These are phyloP conservation scores for Debaryomyces sp. DNA, from an alignment of 1,139 yeast species.

Conservation along the genomic window DNA sequence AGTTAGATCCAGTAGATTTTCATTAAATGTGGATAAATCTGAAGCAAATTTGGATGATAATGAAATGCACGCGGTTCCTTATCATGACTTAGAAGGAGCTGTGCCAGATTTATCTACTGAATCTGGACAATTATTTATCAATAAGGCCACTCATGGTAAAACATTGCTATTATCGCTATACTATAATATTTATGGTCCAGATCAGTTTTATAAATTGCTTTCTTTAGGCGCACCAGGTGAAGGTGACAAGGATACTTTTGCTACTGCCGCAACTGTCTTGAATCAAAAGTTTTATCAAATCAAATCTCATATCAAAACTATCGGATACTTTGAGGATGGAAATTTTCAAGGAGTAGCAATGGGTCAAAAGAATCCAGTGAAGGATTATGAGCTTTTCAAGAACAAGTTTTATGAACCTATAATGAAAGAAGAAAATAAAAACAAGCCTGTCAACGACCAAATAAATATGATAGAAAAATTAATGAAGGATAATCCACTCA, in stretches of 20 bases:
- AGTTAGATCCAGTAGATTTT: slow-evolving; percentile 27
- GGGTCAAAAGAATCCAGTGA: slow-evolving; percentile 42
- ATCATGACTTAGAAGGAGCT: slow-evolving; percentile 58
- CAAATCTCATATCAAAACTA: slow-evolving; percentile 34
- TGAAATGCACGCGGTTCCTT: slow-evolving; percentile 24
- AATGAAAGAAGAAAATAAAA: slow-evolving; percentile 10
- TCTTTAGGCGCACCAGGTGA: slow-evolving; percentile 66
- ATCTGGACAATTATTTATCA: slow-evolving; percentile 60
- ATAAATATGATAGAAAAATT: slow-evolving; percentile 10
- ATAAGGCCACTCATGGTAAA: slow-evolving; percentile 55
- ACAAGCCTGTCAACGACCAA: slow-evolving; percentile 6
- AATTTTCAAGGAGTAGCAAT: slow-evolving; percentile 42
- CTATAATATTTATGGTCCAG: slow-evolving; percentile 63
- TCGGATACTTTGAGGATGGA: slow-evolving; percentile 31
- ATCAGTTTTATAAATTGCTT: slow-evolving; percentile 54
- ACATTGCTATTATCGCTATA: slow-evolving; percentile 55
- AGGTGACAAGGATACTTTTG: slow-evolving; percentile 70
- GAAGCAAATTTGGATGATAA: slow-evolving; percentile 12
- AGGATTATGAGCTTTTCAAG: slow-evolving; percentile 26
- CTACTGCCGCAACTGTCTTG: slow-evolving; percentile 56
- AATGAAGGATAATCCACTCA: slow-evolving; percentile 20
- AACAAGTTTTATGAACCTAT: slow-evolving; percentile 16
- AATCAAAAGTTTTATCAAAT: slow-evolving; percentile 56
- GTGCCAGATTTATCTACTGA: slow-evolving; percentile 66
- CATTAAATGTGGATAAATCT: slow-evolving; percentile 13